Conservation (phyloP, 768 basidiomycete genomes). For the Boletus sensibilis region DNA sequence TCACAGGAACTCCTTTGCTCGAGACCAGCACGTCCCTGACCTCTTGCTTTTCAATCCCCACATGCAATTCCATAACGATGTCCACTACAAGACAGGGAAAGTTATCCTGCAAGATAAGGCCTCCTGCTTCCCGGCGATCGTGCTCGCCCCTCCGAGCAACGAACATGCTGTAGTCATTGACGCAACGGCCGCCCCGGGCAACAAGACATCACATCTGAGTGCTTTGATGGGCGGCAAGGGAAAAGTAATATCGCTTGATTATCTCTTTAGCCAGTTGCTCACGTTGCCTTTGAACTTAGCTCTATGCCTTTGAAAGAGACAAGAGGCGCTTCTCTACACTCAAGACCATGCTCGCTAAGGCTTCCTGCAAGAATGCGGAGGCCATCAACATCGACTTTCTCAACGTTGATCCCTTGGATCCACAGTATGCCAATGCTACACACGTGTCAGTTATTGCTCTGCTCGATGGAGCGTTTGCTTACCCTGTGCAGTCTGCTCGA, state of each 20-base stretch:
- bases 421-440: slow-evolving; percentile 63
- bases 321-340: slow-evolving; percentile 79
- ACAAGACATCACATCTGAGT: slow-evolving; percentile 94
- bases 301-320: slow-evolving; percentile 90
- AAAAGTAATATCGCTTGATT: slow-evolving; percentile 47
- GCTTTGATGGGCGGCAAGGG: slow-evolving; percentile 84
- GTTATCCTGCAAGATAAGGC: slow-evolving; percentile 97
- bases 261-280: not conserved
- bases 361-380: slow-evolving; percentile 78
- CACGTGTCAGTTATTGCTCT: slow-evolving; percentile 68
- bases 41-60: slow-evolving; percentile 76
- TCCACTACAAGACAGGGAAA: slow-evolving; percentile 71
- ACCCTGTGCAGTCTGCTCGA: slow-evolving; percentile 68
- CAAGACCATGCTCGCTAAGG: slow-evolving; percentile 79
- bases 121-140: slow-evolving; percentile 90
- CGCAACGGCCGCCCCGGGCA: slow-evolving; percentile 95
- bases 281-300: slow-evolving; percentile 37
- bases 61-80: slow-evolving; percentile 64
- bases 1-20: slow-evolving; percentile 58
- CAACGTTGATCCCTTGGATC: slow-evolving; percentile 63
- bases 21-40: slow-evolving; percentile 79
- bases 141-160: slow-evolving; percentile 71
- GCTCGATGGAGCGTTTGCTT: not conserved
- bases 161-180: slow-evolving; percentile 68
- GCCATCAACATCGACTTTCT: slow-evolving; percentile 84